Base-by-base conservation (phyloP, 2,329 filamentous ascomycete genomes). In the Graphilbum sp. region DNA sequence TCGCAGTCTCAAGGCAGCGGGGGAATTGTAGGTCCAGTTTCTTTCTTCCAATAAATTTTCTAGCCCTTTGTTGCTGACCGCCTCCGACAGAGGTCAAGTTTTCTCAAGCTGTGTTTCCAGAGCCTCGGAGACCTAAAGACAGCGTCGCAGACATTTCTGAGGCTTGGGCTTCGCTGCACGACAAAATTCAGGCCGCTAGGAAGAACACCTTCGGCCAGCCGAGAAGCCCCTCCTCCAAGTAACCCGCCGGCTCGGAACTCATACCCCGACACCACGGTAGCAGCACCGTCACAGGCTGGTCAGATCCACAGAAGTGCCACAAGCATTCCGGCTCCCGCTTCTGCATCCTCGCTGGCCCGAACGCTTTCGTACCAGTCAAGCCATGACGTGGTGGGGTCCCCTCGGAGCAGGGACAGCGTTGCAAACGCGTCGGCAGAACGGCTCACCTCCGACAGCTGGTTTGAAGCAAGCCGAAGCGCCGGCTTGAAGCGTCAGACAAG, bases 31-130 rank as follows among this genome's bases (percentile, higher is more conserved):
- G 27, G 11, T 29, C 27, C 15, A 29, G 11, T 36, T 10, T 16
- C 6, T 30, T 13, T 19, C 15, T 27, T 5, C 4, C 16, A 12
- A 11, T 27, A 15, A 5, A 29, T 36, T 15, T 36, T 36, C 16
- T 16, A 5, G n/a, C n/a, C n/a, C n/a, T n/a, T n/a, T n/a, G n/a
- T n/a, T n/a, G n/a, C n/a, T n/a, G n/a, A n/a, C n/a, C n/a, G n/a
- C n/a, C 3, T 12, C 23, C 12, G 41, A 38, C 39, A 38, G 16
- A 30, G n/a, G 11, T 30, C 41, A 9, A 40, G 38, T 9, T 42
- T 41, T 21, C 31, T 47, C 20, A 45, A 41, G 39, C 33, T 47
- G 12, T 47, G 43, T 21, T 47, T 47, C n/a, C 36, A 39, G n/a
- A 41, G 41, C n/a, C 37, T 44, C n/a, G 38, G 41, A 4, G 45